Evolutionary conservation across 371 early-diverging fungal genomes (phyloP).

Genomic region (Apophysomyces variabilis): DNA sequence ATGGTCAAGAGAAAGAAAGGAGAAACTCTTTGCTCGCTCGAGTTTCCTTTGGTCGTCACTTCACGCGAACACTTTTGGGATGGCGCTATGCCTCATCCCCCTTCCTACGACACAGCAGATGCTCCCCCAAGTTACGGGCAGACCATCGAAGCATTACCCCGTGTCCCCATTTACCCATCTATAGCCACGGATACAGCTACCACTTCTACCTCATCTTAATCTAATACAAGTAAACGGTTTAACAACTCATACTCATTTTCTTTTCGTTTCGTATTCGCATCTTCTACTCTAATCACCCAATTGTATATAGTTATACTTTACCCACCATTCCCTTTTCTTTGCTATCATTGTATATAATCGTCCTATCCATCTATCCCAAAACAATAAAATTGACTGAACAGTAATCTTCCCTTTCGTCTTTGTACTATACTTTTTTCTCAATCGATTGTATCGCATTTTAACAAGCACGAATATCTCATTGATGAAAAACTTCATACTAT

Average conservation of each 20-base stretch:
- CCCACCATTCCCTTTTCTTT: no score
- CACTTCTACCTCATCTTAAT: background rate
- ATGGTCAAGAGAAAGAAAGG: slow-evolving; percentile 15
- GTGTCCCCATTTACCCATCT: slow-evolving; percentile 41
- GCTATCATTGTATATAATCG: no score
- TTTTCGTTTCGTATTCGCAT: background rate
- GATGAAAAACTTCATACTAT: no score
- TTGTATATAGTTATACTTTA: no score
- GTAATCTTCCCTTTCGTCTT: no score
- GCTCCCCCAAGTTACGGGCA: slow-evolving; percentile 46
- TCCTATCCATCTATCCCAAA: no score
- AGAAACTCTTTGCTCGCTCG: slow-evolving; percentile 37
- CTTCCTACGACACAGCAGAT: slow-evolving; percentile 41
- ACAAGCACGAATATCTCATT: no score
- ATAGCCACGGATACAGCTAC: background rate
- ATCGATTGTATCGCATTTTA: no score
- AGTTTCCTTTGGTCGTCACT: slow-evolving; percentile 49
- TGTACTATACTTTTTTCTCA: no score
- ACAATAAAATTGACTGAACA: no score
- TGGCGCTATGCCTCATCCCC: slow-evolving; percentile 26
- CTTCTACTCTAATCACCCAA: no score
- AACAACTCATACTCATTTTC: background rate
- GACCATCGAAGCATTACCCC: slow-evolving; percentile 38
- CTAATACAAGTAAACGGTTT: background rate
- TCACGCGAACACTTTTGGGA: slow-evolving; percentile 50